Percentiles rank a stretch among this genome's conserved stretches.
Conservation (phyloP, 139 green algal species). For the Protoeuglena noctilucae region DNA sequence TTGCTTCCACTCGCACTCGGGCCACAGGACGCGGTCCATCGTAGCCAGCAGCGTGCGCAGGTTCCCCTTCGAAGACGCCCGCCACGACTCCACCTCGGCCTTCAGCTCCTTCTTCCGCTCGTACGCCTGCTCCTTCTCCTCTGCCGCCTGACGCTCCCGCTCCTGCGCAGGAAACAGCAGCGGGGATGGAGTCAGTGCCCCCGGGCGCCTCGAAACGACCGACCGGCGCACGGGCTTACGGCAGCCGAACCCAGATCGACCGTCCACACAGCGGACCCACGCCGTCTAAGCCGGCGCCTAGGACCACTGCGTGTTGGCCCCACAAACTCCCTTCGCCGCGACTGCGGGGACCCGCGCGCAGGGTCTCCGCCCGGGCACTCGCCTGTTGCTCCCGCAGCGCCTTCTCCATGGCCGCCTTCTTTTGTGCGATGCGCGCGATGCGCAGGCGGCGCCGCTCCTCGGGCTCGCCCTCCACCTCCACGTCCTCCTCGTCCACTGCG, state of each 20-base stretch:
- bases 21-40: slow-evolving; percentile 77
- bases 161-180: too few relatives aligned
- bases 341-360: not conserved
- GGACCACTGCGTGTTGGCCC: not conserved
- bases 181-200: too few relatives aligned
- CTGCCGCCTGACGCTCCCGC: not conserved
- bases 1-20: too few relatives aligned
- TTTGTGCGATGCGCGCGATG: slow-evolving; percentile 20
- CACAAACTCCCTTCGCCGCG: not conserved
- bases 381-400: slow-evolving; percentile 1
- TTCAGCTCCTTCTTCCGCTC: slow-evolving; percentile 20
- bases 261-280: not conserved
- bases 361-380: not conserved
- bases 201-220: slow-evolving; percentile 15
- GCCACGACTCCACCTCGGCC: slow-evolving; percentile 16
- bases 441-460: not conserved
- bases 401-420: slow-evolving; percentile 20
- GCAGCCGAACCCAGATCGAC: not conserved
- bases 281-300: slow-evolving; percentile 6
- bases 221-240: slow-evolving; percentile 14
- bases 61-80: slow-evolving; percentile 40
- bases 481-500: not conserved
- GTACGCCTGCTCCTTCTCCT: slow-evolving; percentile 21
- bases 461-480: not conserved
- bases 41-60: slow-evolving; percentile 66